Base-by-base conservation (phyloP, 768 basidiomycete genomes). In the Lepiota brunneoincarnata region DNA sequence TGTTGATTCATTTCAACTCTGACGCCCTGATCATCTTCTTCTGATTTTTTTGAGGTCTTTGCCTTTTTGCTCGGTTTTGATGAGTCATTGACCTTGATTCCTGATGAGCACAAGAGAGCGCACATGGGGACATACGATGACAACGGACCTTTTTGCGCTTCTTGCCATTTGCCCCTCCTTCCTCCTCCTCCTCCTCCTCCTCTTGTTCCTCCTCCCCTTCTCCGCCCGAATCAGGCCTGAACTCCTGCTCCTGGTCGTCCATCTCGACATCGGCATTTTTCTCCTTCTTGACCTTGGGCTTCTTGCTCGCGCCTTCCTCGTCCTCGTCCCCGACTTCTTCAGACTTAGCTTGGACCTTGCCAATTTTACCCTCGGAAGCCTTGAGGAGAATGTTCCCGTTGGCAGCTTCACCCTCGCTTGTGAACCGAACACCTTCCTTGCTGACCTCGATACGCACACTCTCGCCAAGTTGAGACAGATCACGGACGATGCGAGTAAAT, bases 371-470 rank as follows among this genome's bases (percentile, higher is more conserved):
- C 6, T 87, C 87, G 4, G 81, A 79, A 61, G 88, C 91, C 65
- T 89, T 87, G 42, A 99, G 71, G 17, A 97, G 72, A 2, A 98
- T 86, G 65, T 75, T 88, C 1, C 93, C 95, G 58, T 91, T 93
- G 10, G 96, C 96, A 2, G 93, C 83, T 72, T 99, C 97, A 40
- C 97, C 97, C 31, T 98, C 97, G 46, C 86, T 83, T 15, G 85
- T 81, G 68, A 99, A 99, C 24, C 93, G 80, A 5, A 98, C 89
- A 45, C 97, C 97, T 64, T 98, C 96, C 67, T 98, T 98, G 57
- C 83, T 83, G 37, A 97, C 93, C 61, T 98, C 96, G 67, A 99
- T 96, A 40, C 92, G 87, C 41, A 98, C 95, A 46, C 83, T 86
- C 74, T 99, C 97, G 54, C 97, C 96, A 7, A 99, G 81, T 49